These are phyloP conservation scores for Cutaneotrichosporon mucoides DNA, from an alignment of 1,284 basidiomycete species.

Conservation along the genomic window DNA sequence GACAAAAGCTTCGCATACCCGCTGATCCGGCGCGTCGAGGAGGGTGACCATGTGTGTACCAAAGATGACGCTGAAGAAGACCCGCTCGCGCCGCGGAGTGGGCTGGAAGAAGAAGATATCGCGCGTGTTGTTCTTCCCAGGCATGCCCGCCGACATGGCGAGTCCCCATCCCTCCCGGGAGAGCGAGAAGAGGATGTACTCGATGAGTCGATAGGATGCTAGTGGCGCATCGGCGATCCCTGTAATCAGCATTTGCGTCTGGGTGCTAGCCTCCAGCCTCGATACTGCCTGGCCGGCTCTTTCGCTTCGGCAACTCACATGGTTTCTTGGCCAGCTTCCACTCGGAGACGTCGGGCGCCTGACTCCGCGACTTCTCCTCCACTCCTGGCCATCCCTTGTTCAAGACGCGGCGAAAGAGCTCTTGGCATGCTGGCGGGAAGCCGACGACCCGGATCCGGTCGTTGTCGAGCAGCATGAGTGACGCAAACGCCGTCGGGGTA, in stretches of 20 bases:
- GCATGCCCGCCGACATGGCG: slow-evolving; percentile 1
- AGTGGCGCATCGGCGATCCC: not conserved
- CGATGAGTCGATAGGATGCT: slow-evolving; percentile 3
- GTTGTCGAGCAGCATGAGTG: not conserved
- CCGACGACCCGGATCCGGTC: not conserved
- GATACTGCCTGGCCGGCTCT: too few relatives aligned
- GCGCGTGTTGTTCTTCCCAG: not conserved
- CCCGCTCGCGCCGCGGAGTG: not conserved
- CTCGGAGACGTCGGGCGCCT: not conserved
- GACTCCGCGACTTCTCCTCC: not conserved
- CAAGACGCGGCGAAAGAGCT: not conserved
- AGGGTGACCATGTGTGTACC: not conserved
- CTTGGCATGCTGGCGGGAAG: not conserved
- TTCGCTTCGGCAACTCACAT: not conserved
- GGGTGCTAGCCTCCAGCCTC: too few relatives aligned
- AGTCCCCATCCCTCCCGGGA: slow-evolving; percentile 5
- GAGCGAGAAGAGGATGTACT: slow-evolving; percentile 9
- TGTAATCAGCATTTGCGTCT: not conserved
- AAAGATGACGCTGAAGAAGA: not conserved
- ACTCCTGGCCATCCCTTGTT: not conserved
- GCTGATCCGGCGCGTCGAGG: not conserved
- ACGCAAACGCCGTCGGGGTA: not conserved
- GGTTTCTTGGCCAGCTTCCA: not conserved
- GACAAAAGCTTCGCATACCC: not conserved
- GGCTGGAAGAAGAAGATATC: slow-evolving; percentile 1